Evolutionary conservation across 768 basidiomycete species (phyloP), one percentile per base, ranked within the genome.

Genomic region (Ramaria sp.): DNA sequence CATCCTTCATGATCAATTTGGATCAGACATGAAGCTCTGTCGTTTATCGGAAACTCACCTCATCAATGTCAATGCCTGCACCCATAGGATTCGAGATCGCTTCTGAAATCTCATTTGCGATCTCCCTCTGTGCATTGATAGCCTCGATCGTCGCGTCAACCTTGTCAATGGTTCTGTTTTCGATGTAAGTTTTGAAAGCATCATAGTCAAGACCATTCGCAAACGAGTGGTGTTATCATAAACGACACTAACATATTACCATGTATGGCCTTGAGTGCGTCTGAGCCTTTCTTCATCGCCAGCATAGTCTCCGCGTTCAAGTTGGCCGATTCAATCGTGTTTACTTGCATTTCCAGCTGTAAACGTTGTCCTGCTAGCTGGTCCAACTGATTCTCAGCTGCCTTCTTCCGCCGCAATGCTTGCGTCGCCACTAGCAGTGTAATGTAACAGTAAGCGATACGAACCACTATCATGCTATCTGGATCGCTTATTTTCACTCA

Each of bases 251-350:
- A 96, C 94, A 96, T 75, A 64, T 82, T 82, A 43, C 83, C 83
- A 61, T 98, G 95, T 52, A 98, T 96, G 47, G 79, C 77, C 69
- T 85, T 85, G 67, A 98, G 78, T 25, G 87, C 96, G 57, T 85
- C 82, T 0, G 92, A 79, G 36, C 88, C 95, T 68, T 88, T 87
- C 85, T 93, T 96, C 89, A 99, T 96, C 25, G 88, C 93, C 20
- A 79, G 74, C 88, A 99, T 91, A 13, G 93, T 97, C 76, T 97
- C 93, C 64, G 88, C 85, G 67, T 99, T 98, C 69, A 98, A 78
- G 72, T 97, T 98, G 42, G 96, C 96, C 15, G 88, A 90, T 69
- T 98, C 96, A 43, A 98, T 78, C 18, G 95, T 95, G 70, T 94
- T 94, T 56, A 98, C 85, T 72, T 98, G 95, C 68, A 88, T 84